phyloP scores from a whole-genome alignment of 2,329 filamentous ascomycete genomes.

The Aspergillus tubingensis region DNA sequence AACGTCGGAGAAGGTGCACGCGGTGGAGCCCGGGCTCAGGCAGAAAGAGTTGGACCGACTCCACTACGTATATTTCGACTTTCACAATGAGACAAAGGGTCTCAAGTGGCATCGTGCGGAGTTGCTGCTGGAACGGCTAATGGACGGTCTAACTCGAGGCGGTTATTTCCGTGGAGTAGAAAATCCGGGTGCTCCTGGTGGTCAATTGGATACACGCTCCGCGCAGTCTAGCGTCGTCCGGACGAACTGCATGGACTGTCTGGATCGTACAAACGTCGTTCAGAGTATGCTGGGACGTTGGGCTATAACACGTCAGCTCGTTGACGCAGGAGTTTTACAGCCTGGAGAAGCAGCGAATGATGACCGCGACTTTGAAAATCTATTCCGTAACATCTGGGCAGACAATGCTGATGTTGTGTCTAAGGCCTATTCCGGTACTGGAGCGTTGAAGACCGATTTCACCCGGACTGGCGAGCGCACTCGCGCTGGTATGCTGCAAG shows the following conservation, averaged over 20 bases:
- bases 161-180: conserved; percentile 93
- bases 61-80: conserved; percentile 98
- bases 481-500: conserved; percentile 78
- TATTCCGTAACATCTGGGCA: conserved; percentile 98
- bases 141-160: conserved; percentile 72
- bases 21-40: conserved; percentile 65
- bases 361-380: conserved; percentile 77
- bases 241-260: conserved; percentile 99
- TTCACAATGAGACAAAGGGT: conserved; percentile 96
- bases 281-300: conserved; percentile 94
- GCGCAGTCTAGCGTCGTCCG: conserved; percentile 88
- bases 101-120: conserved; percentile 90
- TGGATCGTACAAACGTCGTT: conserved; percentile 96
- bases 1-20: conserved; percentile 77
- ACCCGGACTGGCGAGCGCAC: conserved; percentile 92
- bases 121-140: conserved; percentile 78
- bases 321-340: conserved; percentile 76
- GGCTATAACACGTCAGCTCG: conserved; percentile 84
- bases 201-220: conserved; percentile 75
- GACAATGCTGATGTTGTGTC: conserved; percentile 98
- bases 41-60: conserved; percentile 74
- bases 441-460: conserved; percentile 96
- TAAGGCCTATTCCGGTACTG: conserved; percentile 89
- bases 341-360: conserved; percentile 77
- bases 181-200: conserved; percentile 70